Percentiles rank a stretch among this genome's conserved stretches.
Conservation (phyloP, 2,329 filamentous ascomycete genomes). For the Cytospora piceae region DNA sequence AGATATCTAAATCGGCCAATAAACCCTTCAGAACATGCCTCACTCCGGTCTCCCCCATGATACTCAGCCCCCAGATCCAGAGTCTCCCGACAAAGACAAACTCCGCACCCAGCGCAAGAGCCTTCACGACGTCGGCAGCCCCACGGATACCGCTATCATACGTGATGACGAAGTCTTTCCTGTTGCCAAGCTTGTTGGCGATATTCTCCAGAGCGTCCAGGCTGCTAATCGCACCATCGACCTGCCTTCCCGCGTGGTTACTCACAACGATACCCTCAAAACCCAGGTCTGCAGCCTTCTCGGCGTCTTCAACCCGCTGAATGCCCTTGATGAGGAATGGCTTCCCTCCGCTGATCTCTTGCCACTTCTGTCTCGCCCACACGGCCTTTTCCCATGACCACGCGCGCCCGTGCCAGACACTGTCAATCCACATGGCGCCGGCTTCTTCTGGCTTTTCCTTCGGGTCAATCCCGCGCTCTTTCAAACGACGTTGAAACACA, state of each 20-base stretch:
- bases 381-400: constrained; percentile 66
- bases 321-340: constrained; percentile 67
- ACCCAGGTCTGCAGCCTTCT: constrained; percentile 58
- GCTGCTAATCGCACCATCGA: constrained; percentile 63
- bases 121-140: constrained; percentile 63
- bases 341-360: constrained; percentile 57
- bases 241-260: constrained; percentile 62
- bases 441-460: constrained; percentile 55
- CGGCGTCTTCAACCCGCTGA: constrained; percentile 62
- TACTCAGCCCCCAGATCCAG: constrained; percentile 63
- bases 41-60: constrained; percentile 64
- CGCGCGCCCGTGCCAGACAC: constrained; percentile 64
- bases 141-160: constrained; percentile 63
- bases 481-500: constrained; percentile 58
- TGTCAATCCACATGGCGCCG: constrained; percentile 65
- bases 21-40: constrained; percentile 65
- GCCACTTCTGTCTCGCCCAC: constrained; percentile 65
- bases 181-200: constrained; percentile 45
- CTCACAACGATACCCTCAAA: constrained; percentile 65
- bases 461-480: constrained; percentile 57
- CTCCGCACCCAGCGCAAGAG: constrained; percentile 62
- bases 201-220: constrained; percentile 65
- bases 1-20: constrained; percentile 64
- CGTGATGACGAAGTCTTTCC: constrained; percentile 49
- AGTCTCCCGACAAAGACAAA: constrained; percentile 65